These are phyloP conservation scores for Pseudogymnoascus destructans DNA, from an alignment of 2,329 filamentous ascomycete species.

Conservation along the genomic window DNA sequence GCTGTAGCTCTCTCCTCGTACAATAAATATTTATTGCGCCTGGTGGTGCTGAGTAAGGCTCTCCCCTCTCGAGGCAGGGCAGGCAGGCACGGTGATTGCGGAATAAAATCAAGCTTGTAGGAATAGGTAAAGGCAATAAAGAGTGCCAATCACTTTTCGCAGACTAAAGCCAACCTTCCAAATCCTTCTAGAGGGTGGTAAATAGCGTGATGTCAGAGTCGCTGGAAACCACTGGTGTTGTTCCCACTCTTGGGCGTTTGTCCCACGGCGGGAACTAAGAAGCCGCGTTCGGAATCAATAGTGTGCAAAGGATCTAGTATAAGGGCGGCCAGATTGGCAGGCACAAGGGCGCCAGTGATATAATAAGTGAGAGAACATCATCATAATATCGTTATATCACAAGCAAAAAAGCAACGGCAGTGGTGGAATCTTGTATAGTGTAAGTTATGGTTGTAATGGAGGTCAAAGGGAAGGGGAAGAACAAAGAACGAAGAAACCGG, in stretches of 20 bases:
- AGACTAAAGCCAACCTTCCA: not conserved
- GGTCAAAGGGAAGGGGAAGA: not conserved
- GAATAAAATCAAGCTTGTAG: not conserved
- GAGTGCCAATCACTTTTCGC: slow-evolving; percentile 2
- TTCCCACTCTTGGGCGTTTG: not conserved
- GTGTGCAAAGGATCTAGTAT: not conserved
- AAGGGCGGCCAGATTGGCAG: not conserved
- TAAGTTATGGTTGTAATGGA: no score
- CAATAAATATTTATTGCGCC: not conserved
- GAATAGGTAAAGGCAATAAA: not conserved
- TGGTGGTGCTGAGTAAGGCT: not conserved
- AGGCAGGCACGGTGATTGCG: not conserved
- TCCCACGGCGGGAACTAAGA: not conserved
- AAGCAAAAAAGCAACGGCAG: not conserved
- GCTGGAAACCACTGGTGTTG: not conserved
- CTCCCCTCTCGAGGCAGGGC: not conserved
- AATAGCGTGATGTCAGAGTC: not conserved
- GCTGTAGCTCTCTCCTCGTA: not conserved
- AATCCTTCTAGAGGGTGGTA: not conserved
- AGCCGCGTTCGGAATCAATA: not conserved
- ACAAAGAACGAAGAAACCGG: not conserved
- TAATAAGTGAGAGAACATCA: not conserved
- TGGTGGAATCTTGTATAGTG: not conserved
- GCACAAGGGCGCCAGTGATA: not conserved
- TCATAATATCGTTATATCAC: slow-evolving; percentile 1